phyloP scores from a whole-genome alignment of 441 rosid genomes.

The Hypseocharis bilobata region DNA sequence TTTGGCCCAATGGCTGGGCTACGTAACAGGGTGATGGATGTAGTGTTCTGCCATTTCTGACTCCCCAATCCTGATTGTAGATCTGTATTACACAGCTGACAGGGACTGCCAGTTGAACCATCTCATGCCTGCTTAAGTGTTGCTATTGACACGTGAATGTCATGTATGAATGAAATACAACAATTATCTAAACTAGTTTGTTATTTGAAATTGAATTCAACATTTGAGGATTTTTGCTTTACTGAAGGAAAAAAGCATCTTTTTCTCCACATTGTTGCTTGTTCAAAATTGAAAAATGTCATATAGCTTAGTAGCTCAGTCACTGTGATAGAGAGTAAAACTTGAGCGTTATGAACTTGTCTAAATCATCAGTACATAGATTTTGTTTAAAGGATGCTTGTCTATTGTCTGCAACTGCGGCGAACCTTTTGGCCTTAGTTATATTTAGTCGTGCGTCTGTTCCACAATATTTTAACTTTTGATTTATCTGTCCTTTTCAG shows the following conservation, averaged over 20 bases:
- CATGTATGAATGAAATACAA: background rate
- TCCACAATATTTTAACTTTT: conserved; percentile 19
- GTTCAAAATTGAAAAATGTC: background rate
- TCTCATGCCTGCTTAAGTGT: background rate
- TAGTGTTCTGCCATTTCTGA: background rate
- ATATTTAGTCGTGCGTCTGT: conserved; percentile 18
- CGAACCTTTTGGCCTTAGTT: conserved; percentile 11
- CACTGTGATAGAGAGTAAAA: background rate
- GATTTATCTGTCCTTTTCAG: conserved; percentile 35
- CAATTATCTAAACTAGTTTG: background rate
- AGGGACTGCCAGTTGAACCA: background rate
- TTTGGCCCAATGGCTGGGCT: background rate
- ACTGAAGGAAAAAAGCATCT: background rate
- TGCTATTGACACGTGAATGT: background rate
- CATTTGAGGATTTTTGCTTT: background rate
- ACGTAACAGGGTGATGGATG: no score
- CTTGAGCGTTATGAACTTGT: background rate
- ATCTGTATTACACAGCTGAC: background rate
- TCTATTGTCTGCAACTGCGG: conserved; percentile 5
- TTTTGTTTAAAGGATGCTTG: background rate
- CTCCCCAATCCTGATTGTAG: background rate
- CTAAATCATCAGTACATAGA: background rate
- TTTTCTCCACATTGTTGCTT: background rate
- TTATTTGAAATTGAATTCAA: background rate
- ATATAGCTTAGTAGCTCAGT: background rate